These are phyloP conservation scores for Planoprotostelium fungivorum DNA, from an alignment of 78 protist species.

Conservation along the genomic window DNA sequence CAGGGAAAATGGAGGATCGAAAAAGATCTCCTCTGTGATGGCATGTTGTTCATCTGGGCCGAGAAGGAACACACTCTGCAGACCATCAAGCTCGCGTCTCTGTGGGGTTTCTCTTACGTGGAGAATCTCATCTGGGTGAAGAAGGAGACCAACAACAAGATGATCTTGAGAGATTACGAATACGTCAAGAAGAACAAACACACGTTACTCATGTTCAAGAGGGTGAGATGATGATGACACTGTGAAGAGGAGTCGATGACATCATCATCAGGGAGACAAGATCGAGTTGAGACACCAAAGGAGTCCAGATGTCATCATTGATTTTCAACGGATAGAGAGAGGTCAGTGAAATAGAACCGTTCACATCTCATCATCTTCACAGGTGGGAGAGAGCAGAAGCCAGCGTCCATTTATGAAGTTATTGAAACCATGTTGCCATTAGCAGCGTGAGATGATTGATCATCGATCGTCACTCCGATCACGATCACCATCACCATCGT, in stretches of 20 bases:
- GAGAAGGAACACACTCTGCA: not conserved
- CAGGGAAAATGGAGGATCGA: not conserved
- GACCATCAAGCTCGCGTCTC: not conserved
- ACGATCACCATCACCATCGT: not conserved
- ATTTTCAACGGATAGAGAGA: not conserved
- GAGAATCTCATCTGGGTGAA: not conserved
- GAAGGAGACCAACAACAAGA: not conserved
- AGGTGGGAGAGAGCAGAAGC: not conserved
- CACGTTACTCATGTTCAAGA: not conserved
- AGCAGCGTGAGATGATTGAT: not conserved
- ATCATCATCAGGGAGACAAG: not conserved
- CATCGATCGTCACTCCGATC: no score
- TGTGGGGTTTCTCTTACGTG: not conserved
- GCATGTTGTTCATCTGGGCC: not conserved
- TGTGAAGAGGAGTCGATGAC: not conserved
- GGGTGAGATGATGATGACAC: not conserved
- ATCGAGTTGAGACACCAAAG: not conserved
- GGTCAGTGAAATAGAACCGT: not conserved
- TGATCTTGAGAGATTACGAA: not conserved
- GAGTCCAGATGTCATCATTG: not conserved
- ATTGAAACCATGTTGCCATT: not conserved
- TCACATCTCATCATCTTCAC: not conserved
- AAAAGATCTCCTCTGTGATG: not conserved
- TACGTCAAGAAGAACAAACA: not conserved
- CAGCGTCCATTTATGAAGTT: not conserved